A percentile compares a stretch with the other conserved stretches of the same genome.
These are phyloP conservation scores for Digitaria exilis DNA, from an alignment of 202 grass and related monocot species.

Conservation along the genomic window DNA sequence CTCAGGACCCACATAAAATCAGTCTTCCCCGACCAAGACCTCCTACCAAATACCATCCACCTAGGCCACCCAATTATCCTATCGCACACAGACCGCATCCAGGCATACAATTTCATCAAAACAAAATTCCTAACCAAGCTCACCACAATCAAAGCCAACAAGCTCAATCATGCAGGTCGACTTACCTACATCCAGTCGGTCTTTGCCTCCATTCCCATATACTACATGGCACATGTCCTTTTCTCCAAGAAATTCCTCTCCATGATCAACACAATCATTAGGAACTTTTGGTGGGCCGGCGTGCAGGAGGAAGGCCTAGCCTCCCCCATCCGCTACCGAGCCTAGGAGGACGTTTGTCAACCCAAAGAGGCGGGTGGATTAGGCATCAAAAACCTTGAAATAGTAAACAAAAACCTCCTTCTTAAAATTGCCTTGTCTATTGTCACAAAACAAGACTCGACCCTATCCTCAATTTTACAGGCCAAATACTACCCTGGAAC, in stretches of 20 bases:
- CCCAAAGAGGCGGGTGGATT: background rate
- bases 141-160: background rate
- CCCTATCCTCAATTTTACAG: background rate
- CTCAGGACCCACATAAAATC: too few relatives aligned
- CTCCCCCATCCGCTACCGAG: background rate
- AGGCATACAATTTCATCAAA: too few relatives aligned
- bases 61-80: background rate
- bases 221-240: background rate
- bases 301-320: background rate
- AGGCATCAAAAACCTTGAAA: background rate
- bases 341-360: background rate
- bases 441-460: background rate
- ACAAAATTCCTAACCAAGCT: background rate
- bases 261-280: background rate
- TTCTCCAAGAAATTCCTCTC: background rate
- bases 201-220: background rate
- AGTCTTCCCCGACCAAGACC: too few relatives aligned
- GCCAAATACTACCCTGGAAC: background rate
- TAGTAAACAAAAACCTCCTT: too few relatives aligned
- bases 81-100: rapidly evolving
- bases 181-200: background rate
- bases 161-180: background rate
- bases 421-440: background rate
- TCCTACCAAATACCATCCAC: background rate
- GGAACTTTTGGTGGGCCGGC: background rate